These are phyloP conservation scores for Taxawa tesnikishii DNA, from an alignment of 2,329 filamentous ascomycete species.

Conservation along the genomic window DNA sequence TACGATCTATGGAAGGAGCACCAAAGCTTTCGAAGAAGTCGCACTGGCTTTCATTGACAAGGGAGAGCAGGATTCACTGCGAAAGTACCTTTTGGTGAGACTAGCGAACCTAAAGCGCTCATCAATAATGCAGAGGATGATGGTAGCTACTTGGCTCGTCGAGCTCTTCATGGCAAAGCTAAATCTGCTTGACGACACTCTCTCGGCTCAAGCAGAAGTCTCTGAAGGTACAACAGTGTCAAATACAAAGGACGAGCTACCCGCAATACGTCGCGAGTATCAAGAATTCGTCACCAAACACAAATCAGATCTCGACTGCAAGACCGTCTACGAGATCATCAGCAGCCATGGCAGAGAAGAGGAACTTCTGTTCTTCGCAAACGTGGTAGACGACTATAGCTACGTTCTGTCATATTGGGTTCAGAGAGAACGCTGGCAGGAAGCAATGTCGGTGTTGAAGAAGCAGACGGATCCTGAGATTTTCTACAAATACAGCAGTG, in stretches of 20 bases:
- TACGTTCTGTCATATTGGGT: slow-evolving; percentile 97
- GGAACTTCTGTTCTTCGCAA: slow-evolving; percentile 84
- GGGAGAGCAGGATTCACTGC: slow-evolving; percentile 76
- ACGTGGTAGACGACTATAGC: slow-evolving; percentile 77
- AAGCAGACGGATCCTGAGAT: slow-evolving; percentile 85
- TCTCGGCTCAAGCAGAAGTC: slow-evolving; percentile 76
- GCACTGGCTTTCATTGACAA: slow-evolving; percentile 83
- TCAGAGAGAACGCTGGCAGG: slow-evolving; percentile 81
- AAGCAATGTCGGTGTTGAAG: slow-evolving; percentile 79
- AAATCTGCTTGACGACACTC: slow-evolving; percentile 86
- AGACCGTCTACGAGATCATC: slow-evolving; percentile 91
- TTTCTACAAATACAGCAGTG: slow-evolving; percentile 93
- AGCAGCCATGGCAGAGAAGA: slow-evolving; percentile 90
- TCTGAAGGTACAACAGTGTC: slow-evolving; percentile 48
- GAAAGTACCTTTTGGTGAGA: slow-evolving; percentile 81
- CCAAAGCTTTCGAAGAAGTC: slow-evolving; percentile 93
- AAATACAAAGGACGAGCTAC: slow-evolving; percentile 61
- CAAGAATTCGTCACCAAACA: slow-evolving; percentile 78
- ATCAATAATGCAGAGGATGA: slow-evolving; percentile 80
- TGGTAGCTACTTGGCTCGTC: slow-evolving; percentile 90
- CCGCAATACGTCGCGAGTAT: slow-evolving; percentile 62
- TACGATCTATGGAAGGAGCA: slow-evolving; percentile 83
- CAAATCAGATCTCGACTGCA: slow-evolving; percentile 76
- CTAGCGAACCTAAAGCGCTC: slow-evolving; percentile 70
- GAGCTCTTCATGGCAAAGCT: slow-evolving; percentile 97